Evolutionary conservation across 2,329 filamentous ascomycete species (phyloP), one percentile per base, ranked within the genome.

Genomic region (Phoma sp.): DNA sequence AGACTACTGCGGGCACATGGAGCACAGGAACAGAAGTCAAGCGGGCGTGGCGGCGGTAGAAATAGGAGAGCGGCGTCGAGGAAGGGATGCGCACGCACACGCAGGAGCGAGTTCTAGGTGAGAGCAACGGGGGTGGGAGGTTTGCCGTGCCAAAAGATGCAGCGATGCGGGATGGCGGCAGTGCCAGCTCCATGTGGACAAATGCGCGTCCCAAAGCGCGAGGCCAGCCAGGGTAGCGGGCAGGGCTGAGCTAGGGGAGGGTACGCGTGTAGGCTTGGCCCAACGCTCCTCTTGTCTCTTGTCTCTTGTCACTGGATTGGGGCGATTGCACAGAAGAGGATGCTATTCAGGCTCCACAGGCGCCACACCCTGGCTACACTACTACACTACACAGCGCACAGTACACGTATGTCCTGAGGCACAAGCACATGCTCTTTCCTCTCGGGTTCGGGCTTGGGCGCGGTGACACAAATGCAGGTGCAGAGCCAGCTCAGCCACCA

Each of bases 1-100:
- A 64, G 48, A 63, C 59, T 61, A 62, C 63, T 45, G 61, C 59
- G 61, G 57, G 58, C 49, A 51, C 62, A 67, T 67, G 44, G 32
- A 60, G 58, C 44, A 45, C 22, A 29, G 24, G 13, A 31, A 9
- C 35, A 27, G 51, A 27, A 33, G 35, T 2, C 25, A 35, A 52
- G 56, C 54, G 57, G 51, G 58, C 41, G 61, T 53, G 36, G 45
- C 17, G 31, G 51, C 44, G 54, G 52, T 45, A 45, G 24, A 7
- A 40, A 36, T 49, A 33, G 21, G n/a, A 38, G 21, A 48, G 33
- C 13, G 44, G 17, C 39, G 40, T 4, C 29, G 36, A 15, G 8
- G 12, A 13, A 19, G 21, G 35, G 19, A 37, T 31, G 36, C 33
- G 40, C 36, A 40, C 27, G 24, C 21, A n/a, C 15, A 8, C 10